Evolutionary conservation across 164 flowering plant species (phyloP).

Genomic region (Vitis vinifera): ASM3070453v1 NC_081806.1:7375001-7375500

Average conservation of each 20-base stretch:
- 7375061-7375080: conserved; percentile 21
- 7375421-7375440: conserved; percentile 66
- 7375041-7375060: conserved; percentile 27
- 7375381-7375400: conserved; percentile 78
- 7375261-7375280: not conserved
- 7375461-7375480: conserved; percentile 62
- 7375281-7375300: too few relatives aligned
- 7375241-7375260: not conserved
- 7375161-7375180: conserved; percentile 92
- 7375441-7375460: conserved; percentile 82
- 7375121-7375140: conserved; percentile 61
- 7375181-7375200: conserved; percentile 79
- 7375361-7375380: conserved; percentile 87
- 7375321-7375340: conserved; percentile 74
- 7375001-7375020: conserved; percentile 63
- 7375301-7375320: not conserved
- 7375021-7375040: conserved; percentile 31
- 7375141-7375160: conserved; percentile 74
- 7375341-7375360: conserved; percentile 71
- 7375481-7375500: not conserved
- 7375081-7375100: conserved; percentile 28
- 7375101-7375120: conserved; percentile 26
- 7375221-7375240: conserved; percentile 24
- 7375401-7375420: conserved; percentile 84
- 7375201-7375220: conserved; percentile 80